Conservation (phyloP, 2,329 filamentous ascomycete species). For the Pseudogymnoascus sp. region DNA sequence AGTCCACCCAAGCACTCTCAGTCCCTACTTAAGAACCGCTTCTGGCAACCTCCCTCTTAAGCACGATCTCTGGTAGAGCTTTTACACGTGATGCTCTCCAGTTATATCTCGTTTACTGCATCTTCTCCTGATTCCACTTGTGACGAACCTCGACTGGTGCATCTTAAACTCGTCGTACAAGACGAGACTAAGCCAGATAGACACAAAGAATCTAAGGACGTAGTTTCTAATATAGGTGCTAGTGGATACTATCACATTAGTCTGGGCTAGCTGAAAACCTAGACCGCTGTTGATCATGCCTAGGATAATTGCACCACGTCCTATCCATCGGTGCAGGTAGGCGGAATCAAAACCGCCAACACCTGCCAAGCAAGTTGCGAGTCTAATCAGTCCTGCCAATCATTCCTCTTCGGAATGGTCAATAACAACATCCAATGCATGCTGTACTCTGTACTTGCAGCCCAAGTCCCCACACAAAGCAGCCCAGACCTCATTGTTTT, state of each 20-base stretch:
- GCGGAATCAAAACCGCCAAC: too few species aligned
- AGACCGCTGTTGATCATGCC: conserved; percentile 14
- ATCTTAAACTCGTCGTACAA: background rate
- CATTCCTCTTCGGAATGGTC: too few species aligned
- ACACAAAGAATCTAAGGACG: background rate
- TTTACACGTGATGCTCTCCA: background rate
- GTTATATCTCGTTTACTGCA: background rate
- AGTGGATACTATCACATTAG: conserved; percentile 8
- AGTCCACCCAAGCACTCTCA: background rate
- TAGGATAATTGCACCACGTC: conserved; percentile 11
- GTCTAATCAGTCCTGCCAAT: too few species aligned
- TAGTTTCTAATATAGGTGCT: conserved; percentile 10
- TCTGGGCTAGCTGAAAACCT: conserved; percentile 12
- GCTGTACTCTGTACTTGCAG: too few species aligned
- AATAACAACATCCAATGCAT: too few species aligned
- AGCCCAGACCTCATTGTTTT: too few species aligned
- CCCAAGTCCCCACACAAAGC: too few species aligned
- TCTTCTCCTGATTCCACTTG: background rate
- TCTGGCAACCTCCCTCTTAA: background rate
- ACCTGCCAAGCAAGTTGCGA: too few species aligned
- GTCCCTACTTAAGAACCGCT: background rate
- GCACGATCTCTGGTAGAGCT: background rate
- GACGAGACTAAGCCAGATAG: background rate
- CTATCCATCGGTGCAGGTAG: conserved; percentile 13
- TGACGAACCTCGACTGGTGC: background rate